These are phyloP conservation scores for Venturia carpophila DNA, from an alignment of 2,329 filamentous ascomycete genomes.

Conservation along the genomic window DNA sequence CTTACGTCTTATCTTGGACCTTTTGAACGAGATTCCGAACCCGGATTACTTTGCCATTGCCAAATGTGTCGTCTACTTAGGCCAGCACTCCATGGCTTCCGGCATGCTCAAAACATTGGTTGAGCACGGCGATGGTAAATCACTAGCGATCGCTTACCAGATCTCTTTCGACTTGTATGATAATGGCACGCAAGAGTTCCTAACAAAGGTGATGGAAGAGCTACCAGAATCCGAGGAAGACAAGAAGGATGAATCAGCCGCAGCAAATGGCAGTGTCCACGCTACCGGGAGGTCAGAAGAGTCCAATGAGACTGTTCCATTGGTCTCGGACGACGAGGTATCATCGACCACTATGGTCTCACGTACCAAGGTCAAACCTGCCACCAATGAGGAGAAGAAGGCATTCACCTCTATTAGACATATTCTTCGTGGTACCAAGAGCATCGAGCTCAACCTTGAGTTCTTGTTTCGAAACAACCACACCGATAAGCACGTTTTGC, in stretches of 20 bases:
- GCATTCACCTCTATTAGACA: slow-evolving; percentile 50
- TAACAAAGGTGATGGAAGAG: slow-evolving; percentile 78
- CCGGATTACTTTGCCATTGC: slow-evolving; percentile 98
- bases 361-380: slow-evolving; percentile 35
- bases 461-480: slow-evolving; percentile 95
- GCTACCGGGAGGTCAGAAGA: slow-evolving; percentile 35
- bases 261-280: slow-evolving; percentile 34
- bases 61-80: slow-evolving; percentile 92
- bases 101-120: slow-evolving; percentile 77
- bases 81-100: slow-evolving; percentile 85
- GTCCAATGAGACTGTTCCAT: slow-evolving; percentile 49
- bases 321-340: slow-evolving; percentile 47
- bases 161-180: slow-evolving; percentile 98
- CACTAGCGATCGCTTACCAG: slow-evolving; percentile 84
- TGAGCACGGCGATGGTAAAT: slow-evolving; percentile 66
- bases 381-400: slow-evolving; percentile 44
- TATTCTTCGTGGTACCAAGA: slow-evolving; percentile 80
- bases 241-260: slow-evolving; percentile 39
- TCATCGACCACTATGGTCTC: slow-evolving; percentile 30
- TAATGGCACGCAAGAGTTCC: slow-evolving; percentile 95
- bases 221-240: slow-evolving; percentile 51
- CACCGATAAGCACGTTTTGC: slow-evolving; percentile 83
- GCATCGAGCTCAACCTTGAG: slow-evolving; percentile 89
- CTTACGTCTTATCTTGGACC: slow-evolving; percentile 80
- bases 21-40: slow-evolving; percentile 85